Conservation (phyloP, 257 asterid genomes). For the Solanum chiquidenum region DNA sequence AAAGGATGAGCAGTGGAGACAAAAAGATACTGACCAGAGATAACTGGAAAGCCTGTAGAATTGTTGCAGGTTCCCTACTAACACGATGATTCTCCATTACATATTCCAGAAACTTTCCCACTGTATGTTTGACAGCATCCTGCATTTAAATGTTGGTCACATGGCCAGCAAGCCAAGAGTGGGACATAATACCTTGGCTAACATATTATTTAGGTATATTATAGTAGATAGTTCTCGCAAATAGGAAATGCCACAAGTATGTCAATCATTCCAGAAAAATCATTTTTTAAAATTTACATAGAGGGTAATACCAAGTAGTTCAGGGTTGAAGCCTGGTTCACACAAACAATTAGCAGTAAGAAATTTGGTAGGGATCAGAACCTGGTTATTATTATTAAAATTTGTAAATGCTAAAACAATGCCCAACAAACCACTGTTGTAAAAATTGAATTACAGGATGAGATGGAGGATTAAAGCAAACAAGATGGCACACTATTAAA, state of each 20-base stretch:
- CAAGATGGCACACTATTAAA: background rate
- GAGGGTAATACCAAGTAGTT: background rate
- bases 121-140: slow-evolving; percentile 41
- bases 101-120: slow-evolving; percentile 47
- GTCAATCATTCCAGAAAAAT: background rate
- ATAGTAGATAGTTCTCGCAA: background rate
- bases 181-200: background rate
- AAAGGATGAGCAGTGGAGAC: background rate
- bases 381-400: background rate
- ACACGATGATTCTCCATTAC: slow-evolving; percentile 54
- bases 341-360: background rate
- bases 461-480: background rate
- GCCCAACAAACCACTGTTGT: background rate
- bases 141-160: slow-evolving; percentile 29
- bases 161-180: background rate
- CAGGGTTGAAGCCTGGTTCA: background rate
- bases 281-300: background rate
- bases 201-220: background rate
- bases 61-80: slow-evolving; percentile 36
- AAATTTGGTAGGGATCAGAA: background rate
- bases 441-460: background rate
- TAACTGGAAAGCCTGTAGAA: slow-evolving; percentile 69
- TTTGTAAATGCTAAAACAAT: background rate
- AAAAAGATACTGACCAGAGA: slow-evolving; percentile 56
- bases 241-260: background rate